Base-by-base conservation (phyloP, 2,329 filamentous ascomycete species). In the Cladosporium oxysporum region DNA sequence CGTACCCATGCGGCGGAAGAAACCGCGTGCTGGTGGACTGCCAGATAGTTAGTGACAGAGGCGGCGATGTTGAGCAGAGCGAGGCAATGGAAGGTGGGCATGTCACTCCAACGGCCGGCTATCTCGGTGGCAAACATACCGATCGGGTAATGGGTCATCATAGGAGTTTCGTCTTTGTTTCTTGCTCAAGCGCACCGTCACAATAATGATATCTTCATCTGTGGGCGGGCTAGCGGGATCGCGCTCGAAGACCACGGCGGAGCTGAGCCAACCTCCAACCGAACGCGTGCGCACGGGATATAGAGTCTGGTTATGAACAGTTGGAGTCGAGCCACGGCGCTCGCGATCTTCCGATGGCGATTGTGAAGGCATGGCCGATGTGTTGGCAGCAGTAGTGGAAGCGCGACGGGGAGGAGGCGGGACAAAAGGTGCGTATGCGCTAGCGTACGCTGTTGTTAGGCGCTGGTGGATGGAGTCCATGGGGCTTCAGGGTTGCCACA, bases 1-100 rank as follows among this genome's bases (percentile, higher is more conserved):
- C 4, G 73, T 75, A 11, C 69, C 68, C 11, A 75, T 66, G 10
- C 74, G 71, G 33, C 69, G 69, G 59, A 75, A 64, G 64, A 75
- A 74, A 23, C 67, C 67, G 21, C 74, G 70, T 2, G 62, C 66
- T 31, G 68, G 66, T 5, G 74, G 74, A 1, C 72, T 74, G 23
- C 10, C 10, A 47, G n/a, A 23, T 3, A 47, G n/a, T 47, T 12
- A 47, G 41, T 21, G 41, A 47, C n/a, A 47, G 23, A 21, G 4
- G 7, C n/a, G 8, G 5, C n/a, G 41, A 8, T n/a, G 2, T 1
- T 12, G 8, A 47, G 6, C n/a, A 21, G 0, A 5, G 18, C 18
- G 7, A 44, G 6, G 12, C 7, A 44, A 44, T 7, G 12, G 8
- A 11, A 21, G 18, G 18, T 11, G 7, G 8, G 41, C 41, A 44